These are phyloP conservation scores for Pythium utonaiense DNA, from an alignment of 352 stramenopile genomes.

Conservation along the genomic window DNA sequence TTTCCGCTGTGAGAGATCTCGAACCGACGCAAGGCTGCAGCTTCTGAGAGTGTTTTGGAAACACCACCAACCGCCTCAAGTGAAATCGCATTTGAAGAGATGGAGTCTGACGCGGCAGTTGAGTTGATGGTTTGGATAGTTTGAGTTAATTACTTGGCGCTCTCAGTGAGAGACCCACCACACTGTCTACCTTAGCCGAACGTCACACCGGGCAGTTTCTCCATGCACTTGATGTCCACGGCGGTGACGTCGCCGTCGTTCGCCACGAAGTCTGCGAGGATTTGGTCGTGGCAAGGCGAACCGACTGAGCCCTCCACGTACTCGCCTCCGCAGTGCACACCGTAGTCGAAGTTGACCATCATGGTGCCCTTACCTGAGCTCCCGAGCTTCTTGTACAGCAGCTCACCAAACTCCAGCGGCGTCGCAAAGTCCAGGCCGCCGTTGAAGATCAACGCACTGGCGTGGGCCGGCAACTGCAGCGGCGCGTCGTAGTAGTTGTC, in stretches of 20 bases:
- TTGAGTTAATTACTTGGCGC: too few relatives aligned
- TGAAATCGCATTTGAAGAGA: too few relatives aligned
- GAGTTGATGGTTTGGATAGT: too few relatives aligned
- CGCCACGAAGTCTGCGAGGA: conserved; percentile 19
- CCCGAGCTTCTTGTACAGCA: conserved; percentile 22
- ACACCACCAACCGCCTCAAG: too few relatives aligned
- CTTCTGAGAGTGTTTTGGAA: too few relatives aligned
- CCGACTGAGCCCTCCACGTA: neutral
- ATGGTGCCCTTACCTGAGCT: conserved; percentile 7
- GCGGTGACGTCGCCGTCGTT: conserved; percentile 6
- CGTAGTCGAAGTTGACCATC: conserved; percentile 20
- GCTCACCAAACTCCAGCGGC: conserved; percentile 21
- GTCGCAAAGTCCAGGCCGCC: conserved; percentile 28
- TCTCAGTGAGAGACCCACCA: too few relatives aligned
- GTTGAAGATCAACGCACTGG: conserved; percentile 24
- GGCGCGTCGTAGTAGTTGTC: conserved; percentile 20
- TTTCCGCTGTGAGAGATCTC: too few relatives aligned
- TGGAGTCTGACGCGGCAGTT: too few relatives aligned
- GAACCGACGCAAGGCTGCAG: too few relatives aligned
- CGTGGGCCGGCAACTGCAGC: conserved; percentile 14
- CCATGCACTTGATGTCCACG: conserved; percentile 16
- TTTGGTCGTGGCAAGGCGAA: conserved; percentile 4
- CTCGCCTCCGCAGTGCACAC: conserved; percentile 10
- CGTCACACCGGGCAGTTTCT: neutral
- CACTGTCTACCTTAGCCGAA: too few relatives aligned